Conservation (phyloP, 768 basidiomycete genomes). For the Panaeolus papilionaceus region DNA sequence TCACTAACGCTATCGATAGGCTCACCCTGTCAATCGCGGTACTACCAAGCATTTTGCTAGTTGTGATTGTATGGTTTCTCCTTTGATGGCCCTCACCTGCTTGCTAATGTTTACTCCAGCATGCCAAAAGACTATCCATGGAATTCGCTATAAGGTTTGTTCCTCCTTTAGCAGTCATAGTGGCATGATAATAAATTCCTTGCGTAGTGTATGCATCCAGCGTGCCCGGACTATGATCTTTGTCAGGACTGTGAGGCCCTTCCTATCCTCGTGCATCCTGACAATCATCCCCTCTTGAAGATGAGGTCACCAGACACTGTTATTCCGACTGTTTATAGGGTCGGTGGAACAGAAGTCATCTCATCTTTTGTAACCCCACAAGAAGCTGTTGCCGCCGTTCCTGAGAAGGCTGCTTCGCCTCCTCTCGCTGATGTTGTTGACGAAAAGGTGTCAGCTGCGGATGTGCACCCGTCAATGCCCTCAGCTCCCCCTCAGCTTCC, state of each 20-base stretch:
- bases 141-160: slow-evolving; percentile 75
- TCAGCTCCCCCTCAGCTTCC: slow-evolving; percentile 21
- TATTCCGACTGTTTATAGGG: slow-evolving; percentile 41
- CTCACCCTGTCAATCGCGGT: slow-evolving; percentile 23
- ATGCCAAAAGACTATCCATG: slow-evolving; percentile 61
- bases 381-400: neutral
- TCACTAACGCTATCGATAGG: slow-evolving; percentile 26
- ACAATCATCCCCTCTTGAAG: slow-evolving; percentile 77
- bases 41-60: slow-evolving; percentile 54
- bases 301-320: slow-evolving; percentile 58
- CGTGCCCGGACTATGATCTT: slow-evolving; percentile 83
- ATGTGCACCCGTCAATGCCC: neutral
- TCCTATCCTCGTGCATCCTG: slow-evolving; percentile 78
- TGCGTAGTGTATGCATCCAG: slow-evolving; percentile 75
- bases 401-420: neutral
- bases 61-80: slow-evolving; percentile 56
- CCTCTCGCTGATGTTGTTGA: neutral
- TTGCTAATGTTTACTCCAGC: slow-evolving; percentile 27
- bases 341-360: slow-evolving; percentile 34
- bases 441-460: neutral
- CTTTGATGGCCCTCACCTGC: neutral
- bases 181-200: neutral
- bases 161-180: neutral
- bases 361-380: neutral
- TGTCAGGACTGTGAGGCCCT: slow-evolving; percentile 81